Evolutionary conservation across 148 eudicot species (phyloP), one percentile per base, ranked within the genome.

Genomic region (Gaultheria prostrata): DNA sequence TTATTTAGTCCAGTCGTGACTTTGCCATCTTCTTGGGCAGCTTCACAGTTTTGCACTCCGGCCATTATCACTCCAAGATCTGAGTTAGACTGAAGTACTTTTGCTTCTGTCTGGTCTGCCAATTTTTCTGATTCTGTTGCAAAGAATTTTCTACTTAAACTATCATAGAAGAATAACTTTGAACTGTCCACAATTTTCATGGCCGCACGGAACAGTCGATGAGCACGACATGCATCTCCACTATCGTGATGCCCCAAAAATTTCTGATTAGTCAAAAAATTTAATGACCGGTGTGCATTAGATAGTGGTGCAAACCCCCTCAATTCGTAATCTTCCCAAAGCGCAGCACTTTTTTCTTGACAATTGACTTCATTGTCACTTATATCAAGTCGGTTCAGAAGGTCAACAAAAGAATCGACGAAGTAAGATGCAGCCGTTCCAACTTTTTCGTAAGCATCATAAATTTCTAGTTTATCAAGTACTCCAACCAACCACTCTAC

Each of bases 251-350:
- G 82, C 2, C 83, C 83, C 75, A 86, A 81, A 65, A 85, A 72
- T 70, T 90, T 95, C 85, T 56, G 73, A 59, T 83, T 84, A 79
- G 82, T 86, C 2, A 85, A 83, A 83, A 93, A 93, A 87, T 90
- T 90, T 54, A 97, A 78, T 0, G 59, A 83, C 21, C n/a, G 76
- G 24, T 90, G 94, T 20, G 88, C 86, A 20, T 77, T 84, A 53
- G 90, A 85, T 56, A 94, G 24, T 48, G 95, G 95, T 67, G 86
- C 69, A 81, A 90, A 93, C 20, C 99, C 99, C 84, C 92, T 90
- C 89, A 92, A 80, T 79, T 97, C 99, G 80, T 88, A 87, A 88
- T 97, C 98, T 91, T 94, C 99, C 99, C 99, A 97, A 43, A 97
- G 90, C 70, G 94, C 93, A 74, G 94, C 92, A 78, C 85, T 84